Evolutionary conservation across 225 moss, liverwort and hornwort genomes (phyloP).

Genomic region (Rhytidiadelphus loreus): DNA sequence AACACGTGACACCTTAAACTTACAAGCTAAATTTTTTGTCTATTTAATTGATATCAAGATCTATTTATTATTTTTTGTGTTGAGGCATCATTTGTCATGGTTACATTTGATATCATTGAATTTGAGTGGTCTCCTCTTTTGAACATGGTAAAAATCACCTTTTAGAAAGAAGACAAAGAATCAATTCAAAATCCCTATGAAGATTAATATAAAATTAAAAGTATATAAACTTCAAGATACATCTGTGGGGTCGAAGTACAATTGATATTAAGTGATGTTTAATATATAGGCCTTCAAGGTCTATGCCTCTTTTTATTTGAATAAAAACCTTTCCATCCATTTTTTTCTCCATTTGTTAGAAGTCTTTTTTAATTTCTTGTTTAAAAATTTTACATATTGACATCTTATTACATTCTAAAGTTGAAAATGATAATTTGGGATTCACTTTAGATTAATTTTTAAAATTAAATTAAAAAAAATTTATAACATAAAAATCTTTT

Average conservation of each 20-base stretch:
- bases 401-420: background rate
- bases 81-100: background rate
- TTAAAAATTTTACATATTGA: background rate
- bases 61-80: rapidly evolving
- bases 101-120: background rate
- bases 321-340: background rate
- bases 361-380: background rate
- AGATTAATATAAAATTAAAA: background rate
- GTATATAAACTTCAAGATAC: background rate
- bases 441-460: background rate
- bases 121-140: background rate
- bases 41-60: background rate
- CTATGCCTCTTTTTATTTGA: background rate
- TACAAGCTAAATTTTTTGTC: background rate
- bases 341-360: background rate
- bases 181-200: background rate
- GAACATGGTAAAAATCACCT: background rate
- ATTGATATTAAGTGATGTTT: background rate
- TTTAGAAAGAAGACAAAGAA: background rate
- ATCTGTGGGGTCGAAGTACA: background rate
- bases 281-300: background rate
- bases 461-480: too few species aligned
- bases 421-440: background rate
- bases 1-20: background rate
- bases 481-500: background rate